Base-by-base conservation (phyloP, 306 rosid species). In the Vigna unguiculata region DNA sequence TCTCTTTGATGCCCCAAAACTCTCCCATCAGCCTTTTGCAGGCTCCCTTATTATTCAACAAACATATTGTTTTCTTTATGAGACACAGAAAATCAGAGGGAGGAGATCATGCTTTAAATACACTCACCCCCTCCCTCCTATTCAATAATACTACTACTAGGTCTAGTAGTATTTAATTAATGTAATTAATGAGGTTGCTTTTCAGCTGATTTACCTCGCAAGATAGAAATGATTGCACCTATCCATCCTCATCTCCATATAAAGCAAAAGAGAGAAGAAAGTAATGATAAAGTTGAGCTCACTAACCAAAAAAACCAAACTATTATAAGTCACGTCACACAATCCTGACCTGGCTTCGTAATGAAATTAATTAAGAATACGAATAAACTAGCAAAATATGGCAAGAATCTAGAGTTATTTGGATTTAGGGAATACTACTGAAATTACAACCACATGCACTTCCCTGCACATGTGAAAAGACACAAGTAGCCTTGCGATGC, bases 11-110 rank as follows among this genome's bases (percentile, higher is more conserved):
- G 82, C 78, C 80, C 82, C 49, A 57, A 64, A 81, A 81, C 80
- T 14, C 80, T 7, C 21, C 20, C 83, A 71, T 74, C 88, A 80
- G 85, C 80, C 84, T 84, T 84, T 82, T 81, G 76, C 87, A 85
- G 83, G 15, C 68, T 54, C 59, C 22, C 55, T 81, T 58, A 49
- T 73, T 73, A 72, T 80, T 72, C 82, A 77, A 71, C 75, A 60
- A 76, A 76, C 74, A 70, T 70, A 15, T 73, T 55, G 70, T 57
- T 64, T 82, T 47, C 43, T 64, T 20, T 71, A 9, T 22, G 20
- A 52, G 72, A 74, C 61, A 66, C 62, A 69, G 24, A 67, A 78
- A 78, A 83, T 78, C 86, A 73, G 55, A 83, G 48, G 63, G 67
- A 30, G n/a, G 54, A 78, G 76, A 67, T 78, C 83, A 66, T 32